phyloP scores from a whole-genome alignment of 1,284 basidiomycete genomes.

The Ganoderma sp. region DNA sequence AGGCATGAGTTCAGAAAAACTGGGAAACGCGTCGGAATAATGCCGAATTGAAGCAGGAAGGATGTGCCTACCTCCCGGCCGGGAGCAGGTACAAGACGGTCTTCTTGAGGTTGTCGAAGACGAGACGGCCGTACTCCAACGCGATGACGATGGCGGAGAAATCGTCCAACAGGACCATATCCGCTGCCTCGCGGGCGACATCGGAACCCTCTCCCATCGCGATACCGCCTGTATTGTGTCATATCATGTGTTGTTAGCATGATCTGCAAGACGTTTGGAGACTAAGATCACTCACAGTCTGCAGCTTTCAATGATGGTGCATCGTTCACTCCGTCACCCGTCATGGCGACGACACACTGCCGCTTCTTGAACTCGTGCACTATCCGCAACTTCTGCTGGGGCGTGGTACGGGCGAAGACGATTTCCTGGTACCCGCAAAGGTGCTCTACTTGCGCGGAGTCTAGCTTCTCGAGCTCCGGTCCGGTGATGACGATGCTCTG shows the following conservation, averaged over 20 bases:
- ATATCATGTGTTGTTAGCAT: neutral
- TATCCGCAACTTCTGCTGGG: slow-evolving; percentile 75
- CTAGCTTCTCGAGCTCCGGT: slow-evolving; percentile 52
- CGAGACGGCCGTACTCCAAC: slow-evolving; percentile 59
- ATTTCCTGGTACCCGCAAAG: slow-evolving; percentile 64
- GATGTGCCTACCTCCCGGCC: slow-evolving; percentile 46
- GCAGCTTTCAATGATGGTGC: slow-evolving; percentile 63
- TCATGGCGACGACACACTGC: slow-evolving; percentile 56
- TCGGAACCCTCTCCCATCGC: slow-evolving; percentile 57
- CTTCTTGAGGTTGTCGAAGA: slow-evolving; percentile 71
- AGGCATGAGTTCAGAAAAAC: slow-evolving; percentile 72
- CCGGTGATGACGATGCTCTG: slow-evolving; percentile 56
- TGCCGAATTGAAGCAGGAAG: neutral
- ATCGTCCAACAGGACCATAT: slow-evolving; percentile 52
- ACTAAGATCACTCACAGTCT: slow-evolving; percentile 37
- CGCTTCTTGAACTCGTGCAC: slow-evolving; percentile 63
- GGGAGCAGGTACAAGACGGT: slow-evolving; percentile 54
- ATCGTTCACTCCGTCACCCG: slow-evolving; percentile 73
- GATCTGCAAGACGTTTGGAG: neutral
- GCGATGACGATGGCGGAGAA: slow-evolving; percentile 55
- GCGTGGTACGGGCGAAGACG: slow-evolving; percentile 74
- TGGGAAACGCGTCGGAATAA: slow-evolving; percentile 4
- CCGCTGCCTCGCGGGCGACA: slow-evolving; percentile 54
- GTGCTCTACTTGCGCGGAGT: slow-evolving; percentile 51
- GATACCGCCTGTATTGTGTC: slow-evolving; percentile 47